Conservation (phyloP, 129 eudicot genomes). For the Glebionis coronaria region DNA sequence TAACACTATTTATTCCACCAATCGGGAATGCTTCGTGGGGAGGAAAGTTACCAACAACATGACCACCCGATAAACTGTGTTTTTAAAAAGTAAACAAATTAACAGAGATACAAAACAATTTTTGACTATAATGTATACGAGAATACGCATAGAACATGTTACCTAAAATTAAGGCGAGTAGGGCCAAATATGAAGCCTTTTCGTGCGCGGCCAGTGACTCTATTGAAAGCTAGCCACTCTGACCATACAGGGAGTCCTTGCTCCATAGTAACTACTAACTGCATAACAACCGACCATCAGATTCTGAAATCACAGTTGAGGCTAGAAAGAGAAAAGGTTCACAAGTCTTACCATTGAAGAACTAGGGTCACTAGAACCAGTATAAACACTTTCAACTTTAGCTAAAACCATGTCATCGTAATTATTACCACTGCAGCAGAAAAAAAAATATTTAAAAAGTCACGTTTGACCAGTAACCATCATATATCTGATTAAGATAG, state of each 20-base stretch:
- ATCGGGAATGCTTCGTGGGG: constrained; percentile 97
- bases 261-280: constrained; percentile 94
- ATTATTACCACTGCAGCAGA: constrained; percentile 71
- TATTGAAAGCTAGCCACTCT: constrained; percentile 82
- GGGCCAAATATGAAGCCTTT: constrained; percentile 79
- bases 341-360: constrained; percentile 73
- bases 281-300: constrained; percentile 24
- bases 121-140: background rate
- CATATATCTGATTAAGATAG: background rate
- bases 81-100: background rate
- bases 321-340: background rate
- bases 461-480: constrained; percentile 7
- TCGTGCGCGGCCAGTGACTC: constrained; percentile 86
- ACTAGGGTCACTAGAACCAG: constrained; percentile 82
- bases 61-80: constrained; percentile 88
- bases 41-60: constrained; percentile 88
- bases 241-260: constrained; percentile 90
- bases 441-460: background rate
- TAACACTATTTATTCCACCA: constrained; percentile 96
- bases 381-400: constrained; percentile 84
- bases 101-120: background rate
- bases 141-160: constrained; percentile 9
- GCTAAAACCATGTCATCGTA: constrained; percentile 87
- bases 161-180: constrained; percentile 60
- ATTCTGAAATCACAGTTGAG: constrained; percentile 1